Evolutionary conservation across 345 rosid species (phyloP).

Genomic region (Trapa bicornis): DNA sequence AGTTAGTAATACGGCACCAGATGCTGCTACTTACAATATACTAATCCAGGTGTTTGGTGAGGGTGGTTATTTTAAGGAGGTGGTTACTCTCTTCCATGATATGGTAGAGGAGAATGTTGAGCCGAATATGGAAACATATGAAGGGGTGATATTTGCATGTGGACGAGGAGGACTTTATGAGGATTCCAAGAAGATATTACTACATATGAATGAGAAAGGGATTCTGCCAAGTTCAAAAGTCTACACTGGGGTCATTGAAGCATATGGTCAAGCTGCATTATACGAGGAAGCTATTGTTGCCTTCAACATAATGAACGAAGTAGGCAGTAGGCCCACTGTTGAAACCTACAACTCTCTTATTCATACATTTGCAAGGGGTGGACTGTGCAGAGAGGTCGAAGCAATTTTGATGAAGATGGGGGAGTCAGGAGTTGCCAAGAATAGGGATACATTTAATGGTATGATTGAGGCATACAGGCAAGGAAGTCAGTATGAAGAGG

Average conservation of each 20-base stretch:
- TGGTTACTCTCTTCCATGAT: conserved; percentile 83
- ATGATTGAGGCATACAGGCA: conserved; percentile 81
- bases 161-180: conserved; percentile 87
- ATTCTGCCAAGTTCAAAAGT: conserved; percentile 76
- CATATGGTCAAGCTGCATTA: conserved; percentile 80
- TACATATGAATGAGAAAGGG: conserved; percentile 63
- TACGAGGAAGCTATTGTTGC: conserved; percentile 84
- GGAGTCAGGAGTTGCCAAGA: conserved; percentile 49
- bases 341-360: conserved; percentile 77
- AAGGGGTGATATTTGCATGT: conserved; percentile 78
- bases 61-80: conserved; percentile 97
- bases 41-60: conserved; percentile 79
- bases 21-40: conserved; percentile 72
- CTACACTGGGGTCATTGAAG: conserved; percentile 74
- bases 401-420: conserved; percentile 51
- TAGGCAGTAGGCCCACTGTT: conserved; percentile 58
- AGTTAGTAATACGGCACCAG: conserved; percentile 72
- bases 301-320: conserved; percentile 81
- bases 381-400: conserved; percentile 63
- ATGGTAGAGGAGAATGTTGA: conserved; percentile 90
- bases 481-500: conserved; percentile 87
- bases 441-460: conserved; percentile 76
- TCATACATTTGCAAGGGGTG: conserved; percentile 77
- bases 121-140: conserved; percentile 80
- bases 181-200: conserved; percentile 64